Base-by-base conservation (phyloP, 2,329 filamentous ascomycete genomes). In the Cladobotryum protrusum region DNA sequence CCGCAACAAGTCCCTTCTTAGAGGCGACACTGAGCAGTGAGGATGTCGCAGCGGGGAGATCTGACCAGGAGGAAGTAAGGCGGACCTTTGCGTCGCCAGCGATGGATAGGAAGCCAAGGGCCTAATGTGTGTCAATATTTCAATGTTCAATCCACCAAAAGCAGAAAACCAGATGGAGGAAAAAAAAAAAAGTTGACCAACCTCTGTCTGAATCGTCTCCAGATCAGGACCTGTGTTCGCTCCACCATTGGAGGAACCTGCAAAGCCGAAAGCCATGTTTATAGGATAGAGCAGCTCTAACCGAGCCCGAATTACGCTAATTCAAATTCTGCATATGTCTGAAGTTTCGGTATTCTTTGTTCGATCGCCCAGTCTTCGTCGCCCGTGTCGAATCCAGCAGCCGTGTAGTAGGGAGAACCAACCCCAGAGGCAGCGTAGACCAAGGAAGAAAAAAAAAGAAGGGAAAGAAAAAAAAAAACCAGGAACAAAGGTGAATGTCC, bases 1-100 rank as follows among this genome's bases (percentile, higher is more conserved):
- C 93, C 29, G 92, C 92, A 48, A 96, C 75, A 18, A 99, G 77
- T 37, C 89, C 89, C 67, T 83, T 85, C 53, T 77, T 81, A 32
- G 89, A 85, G 48, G 92, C 90, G 57, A 97, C 79, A 63, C 86
- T 87, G 54, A 99, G 76, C 35, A 99, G 83, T 2, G 89, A 95
- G 12, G 89, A 83, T 41, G 86, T 89, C 4, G 87, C 75, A 2
- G 86, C 75, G 32, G 93, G 92, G 19, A 87, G 75, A 35, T 79
- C 73, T 37, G 86, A 81, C 91, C 92, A 97, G 64, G 85, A 75
- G 17, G 83, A 77, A 14, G 89, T 88, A 39, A 97, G 73, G 64
- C 85, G 87, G 58, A 97, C 71, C 69, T 92, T 96, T 52, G 85
- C 81, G 61, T 95, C 89, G 61, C 88, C 85, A 49, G 85, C 82